A percentile compares a stretch with the other conserved stretches of the same genome.
These are phyloP conservation scores for Hygrophila difformis DNA, from an alignment of 257 asterid species.

Conservation along the genomic window DNA sequence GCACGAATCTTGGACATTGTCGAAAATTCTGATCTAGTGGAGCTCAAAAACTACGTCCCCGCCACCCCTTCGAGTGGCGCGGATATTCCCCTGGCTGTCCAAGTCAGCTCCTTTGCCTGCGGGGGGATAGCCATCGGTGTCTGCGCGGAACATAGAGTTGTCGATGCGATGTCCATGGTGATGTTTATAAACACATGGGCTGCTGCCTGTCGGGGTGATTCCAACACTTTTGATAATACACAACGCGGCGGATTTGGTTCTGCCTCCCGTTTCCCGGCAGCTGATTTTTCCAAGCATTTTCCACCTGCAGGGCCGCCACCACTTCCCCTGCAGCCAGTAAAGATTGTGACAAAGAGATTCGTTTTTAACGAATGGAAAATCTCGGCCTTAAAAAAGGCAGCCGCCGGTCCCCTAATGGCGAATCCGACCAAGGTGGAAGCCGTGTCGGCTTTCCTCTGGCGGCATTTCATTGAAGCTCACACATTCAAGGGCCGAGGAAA, in stretches of 20 bases:
- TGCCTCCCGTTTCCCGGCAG: constrained; percentile 18
- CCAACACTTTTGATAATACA: too few species aligned
- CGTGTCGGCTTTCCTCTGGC: constrained; percentile 28
- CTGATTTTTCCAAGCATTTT: constrained; percentile 11
- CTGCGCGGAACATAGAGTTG: constrained; percentile 23
- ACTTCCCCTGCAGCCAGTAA: not conserved
- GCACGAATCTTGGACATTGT: constrained; percentile 9
- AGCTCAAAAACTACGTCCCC: not conserved
- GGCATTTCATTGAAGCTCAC: constrained; percentile 13
- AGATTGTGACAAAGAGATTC: constrained; percentile 15
- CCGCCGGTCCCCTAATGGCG: constrained; percentile 12
- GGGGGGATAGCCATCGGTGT: constrained; percentile 21
- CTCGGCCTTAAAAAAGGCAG: constrained; percentile 8
- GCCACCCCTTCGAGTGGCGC: constrained; percentile 4
- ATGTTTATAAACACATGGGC: constrained; percentile 24
- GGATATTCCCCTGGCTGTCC: constrained; percentile 19
- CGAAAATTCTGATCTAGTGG: not conserved
- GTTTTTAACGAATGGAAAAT: constrained; percentile 13
- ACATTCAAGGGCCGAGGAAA: not conserved
- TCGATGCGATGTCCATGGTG: constrained; percentile 23
- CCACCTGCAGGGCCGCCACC: not conserved
- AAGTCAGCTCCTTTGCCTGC: constrained; percentile 22
- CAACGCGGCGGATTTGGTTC: constrained; percentile 13
- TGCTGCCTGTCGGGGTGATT: not conserved
- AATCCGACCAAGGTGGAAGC: constrained; percentile 27